Evolutionary conservation across 495 filamentous ascomycete genomes (phyloP).

Genomic region (Podospora tetraspora): DNA sequence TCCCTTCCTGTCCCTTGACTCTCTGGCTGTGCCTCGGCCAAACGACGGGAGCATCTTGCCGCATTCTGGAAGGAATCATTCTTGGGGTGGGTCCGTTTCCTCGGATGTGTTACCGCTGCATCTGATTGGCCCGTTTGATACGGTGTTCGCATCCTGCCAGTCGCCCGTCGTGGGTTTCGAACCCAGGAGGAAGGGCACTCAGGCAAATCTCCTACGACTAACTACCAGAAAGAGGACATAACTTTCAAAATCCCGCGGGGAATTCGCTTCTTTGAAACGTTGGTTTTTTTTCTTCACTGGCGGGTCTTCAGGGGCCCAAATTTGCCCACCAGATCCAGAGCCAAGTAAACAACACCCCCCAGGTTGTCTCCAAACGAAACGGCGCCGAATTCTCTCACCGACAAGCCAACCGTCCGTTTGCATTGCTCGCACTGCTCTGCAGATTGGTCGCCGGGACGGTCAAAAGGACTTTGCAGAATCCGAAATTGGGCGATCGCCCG

Average conservation of each 20-base stretch:
- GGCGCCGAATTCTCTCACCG: not conserved
- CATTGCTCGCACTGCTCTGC: not conserved
- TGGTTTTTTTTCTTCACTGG: not conserved
- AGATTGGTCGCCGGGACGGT: not conserved
- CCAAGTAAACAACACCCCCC: not conserved
- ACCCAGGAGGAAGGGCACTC: not conserved
- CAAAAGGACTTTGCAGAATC: not conserved
- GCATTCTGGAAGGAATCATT: not conserved
- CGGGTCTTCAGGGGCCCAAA: not conserved
- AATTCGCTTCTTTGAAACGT: not conserved
- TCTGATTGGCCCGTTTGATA: not conserved
- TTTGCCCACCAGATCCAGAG: not conserved
- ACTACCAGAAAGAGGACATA: slow-evolving; percentile 4
- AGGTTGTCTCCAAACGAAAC: not conserved
- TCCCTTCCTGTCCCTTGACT: not conserved
- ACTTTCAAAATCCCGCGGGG: slow-evolving; percentile 3
- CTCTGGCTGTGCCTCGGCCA: not conserved
- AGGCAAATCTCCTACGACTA: not conserved
- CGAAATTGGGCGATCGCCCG: not conserved
- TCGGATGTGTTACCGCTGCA: not conserved
- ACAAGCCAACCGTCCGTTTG: not conserved
- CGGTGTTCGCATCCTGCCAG: not conserved
- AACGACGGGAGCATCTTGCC: not conserved
- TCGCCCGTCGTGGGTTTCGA: not conserved
- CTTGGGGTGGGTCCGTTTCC: not conserved